phyloP scores from a whole-genome alignment of 495 filamentous ascomycete genomes.

The Aspergillus homomorphus region DNA sequence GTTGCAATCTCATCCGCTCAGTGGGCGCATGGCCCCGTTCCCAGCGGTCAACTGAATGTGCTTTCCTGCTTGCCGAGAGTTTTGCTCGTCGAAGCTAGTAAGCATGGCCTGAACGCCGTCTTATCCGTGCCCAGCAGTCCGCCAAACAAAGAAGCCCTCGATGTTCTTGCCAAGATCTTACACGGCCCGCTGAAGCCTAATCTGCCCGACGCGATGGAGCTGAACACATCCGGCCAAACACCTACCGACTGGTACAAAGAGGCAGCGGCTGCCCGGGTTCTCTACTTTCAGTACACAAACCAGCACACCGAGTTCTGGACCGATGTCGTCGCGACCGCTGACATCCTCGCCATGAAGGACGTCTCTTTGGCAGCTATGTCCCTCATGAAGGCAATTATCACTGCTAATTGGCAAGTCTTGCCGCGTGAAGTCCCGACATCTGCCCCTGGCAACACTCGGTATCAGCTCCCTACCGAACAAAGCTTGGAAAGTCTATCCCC shows the following conservation, averaged over 20 bases:
- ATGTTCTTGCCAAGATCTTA: slow-evolving; percentile 54
- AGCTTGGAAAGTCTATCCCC: slow-evolving; percentile 36
- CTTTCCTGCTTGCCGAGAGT: slow-evolving; percentile 56
- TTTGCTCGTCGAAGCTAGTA: slow-evolving; percentile 49
- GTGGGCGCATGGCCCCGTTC: slow-evolving; percentile 50
- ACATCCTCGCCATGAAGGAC: slow-evolving; percentile 58
- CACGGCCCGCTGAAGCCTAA: slow-evolving; percentile 44
- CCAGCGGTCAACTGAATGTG: slow-evolving; percentile 54
- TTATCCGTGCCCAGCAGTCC: slow-evolving; percentile 47
- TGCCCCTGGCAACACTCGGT: slow-evolving; percentile 30
- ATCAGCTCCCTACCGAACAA: slow-evolving; percentile 43
- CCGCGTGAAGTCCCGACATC: slow-evolving; percentile 21
- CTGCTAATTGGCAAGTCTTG: slow-evolving; percentile 51
- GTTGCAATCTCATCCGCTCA: slow-evolving; percentile 44
- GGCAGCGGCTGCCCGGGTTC: slow-evolving; percentile 51
- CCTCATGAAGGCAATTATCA: slow-evolving; percentile 52
- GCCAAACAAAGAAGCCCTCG: slow-evolving; percentile 51
- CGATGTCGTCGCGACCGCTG: slow-evolving; percentile 50
- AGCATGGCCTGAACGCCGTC: slow-evolving; percentile 44
- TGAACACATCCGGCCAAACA: slow-evolving; percentile 33
- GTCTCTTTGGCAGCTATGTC: slow-evolving; percentile 53
- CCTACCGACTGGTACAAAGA: slow-evolving; percentile 44
- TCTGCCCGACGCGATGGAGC: slow-evolving; percentile 27
- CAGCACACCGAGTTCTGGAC: slow-evolving; percentile 49
- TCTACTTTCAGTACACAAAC: slow-evolving; percentile 56